Evolutionary conservation across 208 protist species (phyloP).

Genomic region (Leishmania guyanensis): DNA sequence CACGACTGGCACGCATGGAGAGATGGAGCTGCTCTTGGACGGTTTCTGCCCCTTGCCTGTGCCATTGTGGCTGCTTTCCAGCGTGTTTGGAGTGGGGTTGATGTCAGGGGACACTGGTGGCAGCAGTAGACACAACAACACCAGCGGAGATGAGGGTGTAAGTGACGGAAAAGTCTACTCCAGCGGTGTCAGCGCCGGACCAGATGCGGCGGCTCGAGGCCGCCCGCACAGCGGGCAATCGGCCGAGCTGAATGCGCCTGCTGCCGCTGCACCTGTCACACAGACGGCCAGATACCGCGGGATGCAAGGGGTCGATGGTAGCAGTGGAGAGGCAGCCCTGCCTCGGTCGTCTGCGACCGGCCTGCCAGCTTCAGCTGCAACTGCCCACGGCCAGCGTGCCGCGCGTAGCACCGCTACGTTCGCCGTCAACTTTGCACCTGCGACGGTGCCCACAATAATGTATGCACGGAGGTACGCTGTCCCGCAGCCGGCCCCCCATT

Average conservation of each 20-base stretch:
- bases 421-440: neutral
- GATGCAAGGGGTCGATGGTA: neutral
- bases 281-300: neutral
- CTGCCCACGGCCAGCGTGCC: neutral
- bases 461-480: constrained; percentile 26
- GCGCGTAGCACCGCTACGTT: neutral
- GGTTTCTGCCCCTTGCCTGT: constrained; percentile 37
- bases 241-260: neutral
- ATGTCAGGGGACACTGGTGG: neutral
- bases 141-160: neutral
- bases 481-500: constrained; percentile 24
- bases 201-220: constrained; percentile 1
- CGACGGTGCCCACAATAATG: constrained; percentile 19
- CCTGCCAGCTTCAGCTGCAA: neutral
- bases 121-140: neutral
- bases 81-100: constrained; percentile 16
- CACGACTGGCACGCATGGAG: constrained; percentile 12
- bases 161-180: neutral
- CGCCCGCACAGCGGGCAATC: neutral
- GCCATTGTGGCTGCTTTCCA: constrained; percentile 43
- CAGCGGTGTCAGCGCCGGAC: neutral
- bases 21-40: constrained; percentile 30
- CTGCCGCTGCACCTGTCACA: neutral
- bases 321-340: neutral
- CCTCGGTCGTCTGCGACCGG: neutral